Evolutionary conservation across 2,329 filamentous ascomycete species (phyloP).

Genomic region (Metarhizium sp.): DNA sequence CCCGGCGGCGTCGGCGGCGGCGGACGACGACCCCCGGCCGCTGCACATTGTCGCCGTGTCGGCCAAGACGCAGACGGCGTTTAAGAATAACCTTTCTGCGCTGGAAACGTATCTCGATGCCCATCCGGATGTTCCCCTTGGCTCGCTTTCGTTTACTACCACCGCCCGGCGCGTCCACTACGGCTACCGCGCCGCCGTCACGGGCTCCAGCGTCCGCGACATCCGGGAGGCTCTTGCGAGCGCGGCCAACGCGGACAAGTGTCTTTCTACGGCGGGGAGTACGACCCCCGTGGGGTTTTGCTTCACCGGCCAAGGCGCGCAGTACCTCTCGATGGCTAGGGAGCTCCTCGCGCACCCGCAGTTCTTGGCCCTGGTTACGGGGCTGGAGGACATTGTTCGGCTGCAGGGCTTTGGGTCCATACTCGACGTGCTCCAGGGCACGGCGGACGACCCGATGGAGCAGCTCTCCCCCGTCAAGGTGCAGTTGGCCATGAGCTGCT

Average conservation of each 20-base stretch:
- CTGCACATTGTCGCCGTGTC: conserved; percentile 47
- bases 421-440: conserved; percentile 28
- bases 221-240: not conserved
- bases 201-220: conserved; percentile 8
- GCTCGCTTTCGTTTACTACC: not conserved
- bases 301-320: too few relatives aligned
- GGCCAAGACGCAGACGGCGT: conserved; percentile 28
- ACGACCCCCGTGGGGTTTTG: too few relatives aligned
- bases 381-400: too few relatives aligned
- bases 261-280: too few relatives aligned
- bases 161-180: not conserved
- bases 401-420: conserved; percentile 37
- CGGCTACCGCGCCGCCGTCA: conserved; percentile 1
- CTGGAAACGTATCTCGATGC: not conserved
- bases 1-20: conserved; percentile 19
- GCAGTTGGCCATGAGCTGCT: conserved; percentile 44
- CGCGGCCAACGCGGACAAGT: conserved; percentile 30
- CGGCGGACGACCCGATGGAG: too few relatives aligned
- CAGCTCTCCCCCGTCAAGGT: not conserved
- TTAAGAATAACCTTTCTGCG: not conserved
- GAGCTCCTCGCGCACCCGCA: too few relatives aligned
- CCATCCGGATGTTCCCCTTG: not conserved
- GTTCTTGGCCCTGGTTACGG: too few relatives aligned
- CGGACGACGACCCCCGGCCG: not conserved
- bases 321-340: too few relatives aligned